Evolutionary conservation across 768 basidiomycete species (phyloP).

Genomic region (Suillus decipiens): DNA sequence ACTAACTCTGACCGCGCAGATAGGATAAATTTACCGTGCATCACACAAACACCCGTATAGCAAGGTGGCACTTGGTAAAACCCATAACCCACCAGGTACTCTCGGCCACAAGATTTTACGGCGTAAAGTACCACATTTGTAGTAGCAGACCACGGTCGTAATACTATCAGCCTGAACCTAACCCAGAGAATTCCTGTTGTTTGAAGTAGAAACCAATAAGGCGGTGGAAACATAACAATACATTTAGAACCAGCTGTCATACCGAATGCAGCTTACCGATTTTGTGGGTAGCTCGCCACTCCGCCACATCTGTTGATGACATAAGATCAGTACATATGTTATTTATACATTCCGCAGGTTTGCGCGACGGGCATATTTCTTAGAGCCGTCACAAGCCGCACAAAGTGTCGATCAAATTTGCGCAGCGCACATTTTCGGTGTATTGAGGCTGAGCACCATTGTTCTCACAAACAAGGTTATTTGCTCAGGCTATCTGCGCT

Average conservation of each 20-base stretch:
- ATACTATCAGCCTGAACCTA: background rate
- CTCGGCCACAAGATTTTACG: background rate
- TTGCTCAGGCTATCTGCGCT: background rate
- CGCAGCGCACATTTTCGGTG: background rate
- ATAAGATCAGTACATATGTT: background rate
- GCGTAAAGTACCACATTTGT: background rate
- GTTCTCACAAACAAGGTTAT: background rate
- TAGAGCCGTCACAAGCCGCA: background rate
- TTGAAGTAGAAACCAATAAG: background rate
- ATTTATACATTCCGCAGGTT: background rate
- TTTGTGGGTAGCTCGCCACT: background rate
- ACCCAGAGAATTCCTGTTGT: background rate
- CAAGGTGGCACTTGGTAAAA: background rate
- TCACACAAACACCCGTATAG: background rate
- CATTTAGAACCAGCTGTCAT: background rate
- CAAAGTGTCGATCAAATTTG: background rate
- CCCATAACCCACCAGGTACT: background rate
- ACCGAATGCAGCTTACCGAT: background rate
- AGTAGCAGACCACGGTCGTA: background rate
- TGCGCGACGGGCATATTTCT: background rate
- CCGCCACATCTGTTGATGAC: background rate
- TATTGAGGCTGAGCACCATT: background rate
- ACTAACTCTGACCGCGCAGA: background rate
- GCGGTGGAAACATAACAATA: background rate
- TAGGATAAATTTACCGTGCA: background rate